Evolutionary conservation across 805 yeast genomes (phyloP).

Genomic region (Wickerhamiella shivajii): DNA sequence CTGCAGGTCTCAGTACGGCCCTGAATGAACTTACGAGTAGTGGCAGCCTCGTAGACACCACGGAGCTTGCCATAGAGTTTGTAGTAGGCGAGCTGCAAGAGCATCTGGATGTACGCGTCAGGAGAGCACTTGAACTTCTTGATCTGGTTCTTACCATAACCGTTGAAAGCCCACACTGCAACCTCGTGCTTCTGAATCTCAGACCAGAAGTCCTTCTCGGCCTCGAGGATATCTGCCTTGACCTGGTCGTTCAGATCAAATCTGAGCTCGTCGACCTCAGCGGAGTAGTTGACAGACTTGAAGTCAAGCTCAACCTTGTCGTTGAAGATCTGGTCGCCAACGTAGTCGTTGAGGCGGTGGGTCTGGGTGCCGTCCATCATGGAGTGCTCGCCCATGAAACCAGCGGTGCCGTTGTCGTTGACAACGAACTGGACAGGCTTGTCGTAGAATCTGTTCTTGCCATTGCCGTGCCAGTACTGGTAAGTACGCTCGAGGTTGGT

Average conservation of each 20-base stretch:
- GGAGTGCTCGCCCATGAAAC: constrained; percentile 92
- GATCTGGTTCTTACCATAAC: constrained; percentile 75
- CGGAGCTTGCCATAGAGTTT: constrained; percentile 64
- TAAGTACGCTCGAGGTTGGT: constrained; percentile 73
- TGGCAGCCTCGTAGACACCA: constrained; percentile 93
- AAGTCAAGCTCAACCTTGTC: constrained; percentile 30
- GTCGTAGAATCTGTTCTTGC: constrained; percentile 79
- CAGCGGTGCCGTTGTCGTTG: constrained; percentile 71
- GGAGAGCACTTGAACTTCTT: constrained; percentile 79
- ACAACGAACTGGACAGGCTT: constrained; percentile 80
- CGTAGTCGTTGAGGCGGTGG: constrained; percentile 65
- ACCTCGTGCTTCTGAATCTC: constrained; percentile 58
- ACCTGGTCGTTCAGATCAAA: constrained; percentile 45
- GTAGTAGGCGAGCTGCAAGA: constrained; percentile 81
- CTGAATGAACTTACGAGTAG: constrained; percentile 73
- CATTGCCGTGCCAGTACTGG: constrained; percentile 92
- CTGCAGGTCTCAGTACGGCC: constrained; percentile 95
- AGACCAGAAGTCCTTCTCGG: constrained; percentile 40
- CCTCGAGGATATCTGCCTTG: constrained; percentile 37
- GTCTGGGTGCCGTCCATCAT: constrained; percentile 98
- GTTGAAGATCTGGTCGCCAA: constrained; percentile 42
- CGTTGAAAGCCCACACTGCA: constrained; percentile 64
- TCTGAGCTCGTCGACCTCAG: constrained; percentile 25
- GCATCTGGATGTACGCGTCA: constrained; percentile 83
- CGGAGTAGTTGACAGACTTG: constrained; percentile 14